Conservation (phyloP, 352 stramenopile species). For the Stramenopiles sp. region DNA sequence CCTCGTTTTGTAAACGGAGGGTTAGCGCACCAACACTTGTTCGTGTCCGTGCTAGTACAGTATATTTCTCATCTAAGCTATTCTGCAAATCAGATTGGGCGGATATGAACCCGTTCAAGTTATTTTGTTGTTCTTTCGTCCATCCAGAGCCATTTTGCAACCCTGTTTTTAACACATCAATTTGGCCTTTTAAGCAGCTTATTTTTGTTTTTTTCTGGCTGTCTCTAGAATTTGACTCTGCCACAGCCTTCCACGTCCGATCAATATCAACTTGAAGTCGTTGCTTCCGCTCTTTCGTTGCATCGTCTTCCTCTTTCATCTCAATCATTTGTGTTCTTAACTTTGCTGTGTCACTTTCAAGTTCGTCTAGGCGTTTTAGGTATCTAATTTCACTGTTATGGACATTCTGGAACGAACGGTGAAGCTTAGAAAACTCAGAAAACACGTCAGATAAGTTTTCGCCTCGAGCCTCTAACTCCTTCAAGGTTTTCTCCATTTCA, state of each 20-base stretch:
- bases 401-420: background rate
- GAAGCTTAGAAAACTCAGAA: background rate
- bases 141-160: slow-evolving; percentile 2
- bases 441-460: background rate
- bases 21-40: background rate
- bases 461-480: background rate
- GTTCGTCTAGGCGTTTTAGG: background rate
- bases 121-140: slow-evolving; percentile 1
- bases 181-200: background rate
- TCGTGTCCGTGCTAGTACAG: background rate
- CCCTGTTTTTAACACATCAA: slow-evolving; percentile 2
- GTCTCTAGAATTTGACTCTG: background rate
- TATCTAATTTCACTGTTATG: background rate
- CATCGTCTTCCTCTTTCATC: background rate
- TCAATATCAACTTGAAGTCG: background rate
- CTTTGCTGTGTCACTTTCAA: background rate
- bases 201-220: slow-evolving; percentile 3
- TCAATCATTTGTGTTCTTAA: background rate
- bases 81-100: background rate
- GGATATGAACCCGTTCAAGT: background rate
- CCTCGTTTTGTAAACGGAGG: background rate
- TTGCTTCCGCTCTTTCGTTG: background rate
- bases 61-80: background rate
- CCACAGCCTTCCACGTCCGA: background rate
- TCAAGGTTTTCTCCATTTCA: background rate